Conservation (phyloP, 495 filamentous ascomycete species). For the Talaromyces nanjingensis region DNA sequence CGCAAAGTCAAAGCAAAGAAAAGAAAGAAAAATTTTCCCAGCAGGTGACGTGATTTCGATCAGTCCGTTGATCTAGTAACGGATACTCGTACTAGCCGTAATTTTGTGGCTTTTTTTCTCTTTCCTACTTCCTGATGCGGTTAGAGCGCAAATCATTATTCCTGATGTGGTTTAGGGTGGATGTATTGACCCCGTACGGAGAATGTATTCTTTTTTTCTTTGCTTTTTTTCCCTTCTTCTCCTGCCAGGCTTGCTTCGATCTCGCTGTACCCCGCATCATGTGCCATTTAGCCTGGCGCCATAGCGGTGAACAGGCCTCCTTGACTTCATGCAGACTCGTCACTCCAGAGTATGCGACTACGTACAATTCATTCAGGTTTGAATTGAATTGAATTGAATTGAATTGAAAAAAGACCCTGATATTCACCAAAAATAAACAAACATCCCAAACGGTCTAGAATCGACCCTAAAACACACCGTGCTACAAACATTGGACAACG, state of each 20-base stretch:
- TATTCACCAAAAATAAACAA: not conserved
- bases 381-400: not conserved
- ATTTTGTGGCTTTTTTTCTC: conserved; percentile 1
- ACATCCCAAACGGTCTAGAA: conserved; percentile 4
- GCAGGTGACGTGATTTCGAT: conserved; percentile 1
- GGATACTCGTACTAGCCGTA: conserved; percentile 1
- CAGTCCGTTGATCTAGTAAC: not conserved
- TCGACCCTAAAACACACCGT: not conserved
- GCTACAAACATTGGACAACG: not conserved
- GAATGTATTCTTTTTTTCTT: not conserved
- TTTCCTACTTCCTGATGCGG: conserved; percentile 1
- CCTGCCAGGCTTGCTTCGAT: too few relatives aligned
- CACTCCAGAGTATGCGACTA: too few relatives aligned
- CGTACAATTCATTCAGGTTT: not conserved
- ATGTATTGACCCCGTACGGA: not conserved
- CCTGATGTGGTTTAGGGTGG: not conserved
- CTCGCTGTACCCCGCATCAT: conserved; percentile 10
- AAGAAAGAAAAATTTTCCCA: conserved; percentile 1
- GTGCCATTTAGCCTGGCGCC: not conserved
- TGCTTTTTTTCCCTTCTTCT: not conserved
- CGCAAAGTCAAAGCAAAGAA: not conserved
- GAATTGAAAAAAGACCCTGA: not conserved
- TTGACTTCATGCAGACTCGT: not conserved
- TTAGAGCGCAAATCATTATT: conserved; percentile 1
- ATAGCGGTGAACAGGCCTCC: not conserved